A percentile compares a stretch with the other conserved stretches of the same genome.
These are phyloP conservation scores for Candida berthetii DNA, from an alignment of 805 yeast genomes.

Conservation along the genomic window DNA sequence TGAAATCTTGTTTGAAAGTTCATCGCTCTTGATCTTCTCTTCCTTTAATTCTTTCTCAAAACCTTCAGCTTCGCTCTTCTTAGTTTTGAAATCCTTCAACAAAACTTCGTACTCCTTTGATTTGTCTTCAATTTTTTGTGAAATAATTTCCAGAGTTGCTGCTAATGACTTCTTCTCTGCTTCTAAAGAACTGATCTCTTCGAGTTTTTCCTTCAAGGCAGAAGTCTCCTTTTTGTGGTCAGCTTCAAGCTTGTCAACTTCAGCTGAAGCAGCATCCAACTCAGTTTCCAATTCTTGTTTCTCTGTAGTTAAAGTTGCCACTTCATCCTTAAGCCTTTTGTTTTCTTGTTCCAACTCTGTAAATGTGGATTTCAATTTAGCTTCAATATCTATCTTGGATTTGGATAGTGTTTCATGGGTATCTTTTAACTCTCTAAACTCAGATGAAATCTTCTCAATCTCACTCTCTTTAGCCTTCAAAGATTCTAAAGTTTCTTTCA, in stretches of 20 bases:
- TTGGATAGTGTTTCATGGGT: neutral
- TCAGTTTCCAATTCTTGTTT: conserved; percentile 13
- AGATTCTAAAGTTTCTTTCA: neutral
- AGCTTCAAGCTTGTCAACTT: conserved; percentile 22
- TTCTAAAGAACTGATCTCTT: conserved; percentile 10
- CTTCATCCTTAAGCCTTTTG: conserved; percentile 6
- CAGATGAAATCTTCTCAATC: conserved; percentile 2
- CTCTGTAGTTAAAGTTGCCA: conserved; percentile 6
- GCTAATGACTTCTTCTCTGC: conserved; percentile 26
- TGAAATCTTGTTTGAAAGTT: conserved; percentile 1
- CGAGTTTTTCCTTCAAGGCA: conserved; percentile 18
- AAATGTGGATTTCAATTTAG: neutral
- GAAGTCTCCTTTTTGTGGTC: conserved; percentile 18
- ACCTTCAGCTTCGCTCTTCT: neutral
- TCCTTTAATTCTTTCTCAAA: neutral
- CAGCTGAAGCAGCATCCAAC: conserved; percentile 18
- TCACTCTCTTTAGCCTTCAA: neutral
- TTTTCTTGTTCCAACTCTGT: neutral
- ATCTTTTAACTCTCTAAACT: conserved; percentile 7
- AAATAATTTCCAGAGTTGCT: conserved; percentile 24
- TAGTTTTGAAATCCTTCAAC: conserved; percentile 7
- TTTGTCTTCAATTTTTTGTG: conserved; percentile 23
- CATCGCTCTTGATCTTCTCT: neutral
- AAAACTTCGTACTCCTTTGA: conserved; percentile 16
- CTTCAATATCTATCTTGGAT: neutral